phyloP scores from a whole-genome alignment of 225 moss, liverwort and hornwort genomes.

The Straminergon stramineum region DNA sequence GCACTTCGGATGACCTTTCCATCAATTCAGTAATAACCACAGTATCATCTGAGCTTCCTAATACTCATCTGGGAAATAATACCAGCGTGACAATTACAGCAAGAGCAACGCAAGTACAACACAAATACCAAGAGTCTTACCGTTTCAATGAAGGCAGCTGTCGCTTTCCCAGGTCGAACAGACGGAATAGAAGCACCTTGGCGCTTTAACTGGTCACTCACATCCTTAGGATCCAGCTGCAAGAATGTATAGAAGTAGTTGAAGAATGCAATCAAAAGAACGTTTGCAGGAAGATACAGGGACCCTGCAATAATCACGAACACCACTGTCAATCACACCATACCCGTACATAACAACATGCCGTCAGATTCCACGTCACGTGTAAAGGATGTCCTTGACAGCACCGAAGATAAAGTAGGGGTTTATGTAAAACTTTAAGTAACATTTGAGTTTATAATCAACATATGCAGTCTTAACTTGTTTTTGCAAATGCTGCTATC shows the following conservation, averaged over 20 bases:
- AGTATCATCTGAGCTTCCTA: not conserved
- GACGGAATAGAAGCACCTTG: conserved; percentile 97
- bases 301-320: conserved; percentile 45
- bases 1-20: not conserved
- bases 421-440: not conserved
- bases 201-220: conserved; percentile 96
- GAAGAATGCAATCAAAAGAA: conserved; percentile 91
- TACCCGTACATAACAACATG: not conserved
- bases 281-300: conserved; percentile 83
- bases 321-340: not conserved
- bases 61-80: not conserved
- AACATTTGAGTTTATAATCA: not conserved
- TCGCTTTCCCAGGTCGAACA: conserved; percentile 89
- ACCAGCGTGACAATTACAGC: not conserved
- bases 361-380: not conserved
- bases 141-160: conserved; percentile 80
- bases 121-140: conserved; percentile 15
- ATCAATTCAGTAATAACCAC: not conserved
- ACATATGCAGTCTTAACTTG: not conserved
- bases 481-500: not conserved
- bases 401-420: not conserved
- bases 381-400: not conserved
- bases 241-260: conserved; percentile 98
- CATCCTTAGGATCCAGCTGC: conserved; percentile 91
- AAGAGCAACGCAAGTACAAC: not conserved